phyloP scores from a whole-genome alignment of 2,329 filamentous ascomycete genomes.

The Purpureocillium lavendulum region DNA sequence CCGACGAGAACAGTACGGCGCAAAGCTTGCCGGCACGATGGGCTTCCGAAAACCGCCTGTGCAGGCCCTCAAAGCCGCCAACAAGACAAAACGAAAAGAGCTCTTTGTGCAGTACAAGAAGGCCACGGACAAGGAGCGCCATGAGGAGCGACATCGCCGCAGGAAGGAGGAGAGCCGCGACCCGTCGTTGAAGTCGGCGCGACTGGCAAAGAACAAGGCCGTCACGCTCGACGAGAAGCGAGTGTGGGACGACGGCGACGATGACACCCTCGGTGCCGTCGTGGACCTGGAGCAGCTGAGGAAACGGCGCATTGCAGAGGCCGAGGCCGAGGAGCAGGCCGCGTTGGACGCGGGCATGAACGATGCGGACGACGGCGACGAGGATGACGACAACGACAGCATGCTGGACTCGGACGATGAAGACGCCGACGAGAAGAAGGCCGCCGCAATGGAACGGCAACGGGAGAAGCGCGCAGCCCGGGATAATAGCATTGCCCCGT shows the following conservation, averaged over 20 bases:
- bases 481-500: conserved; percentile 45
- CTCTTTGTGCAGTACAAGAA: conserved; percentile 77
- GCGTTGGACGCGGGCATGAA: conserved; percentile 32
- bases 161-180: conserved; percentile 83
- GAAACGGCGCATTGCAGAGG: conserved; percentile 45
- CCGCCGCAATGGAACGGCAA: conserved; percentile 31
- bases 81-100: conserved; percentile 73
- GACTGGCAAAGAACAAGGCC: conserved; percentile 71
- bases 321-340: conserved; percentile 40
- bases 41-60: conserved; percentile 24
- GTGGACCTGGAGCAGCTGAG: conserved; percentile 54
- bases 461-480: conserved; percentile 35
- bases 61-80: conserved; percentile 44
- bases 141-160: conserved; percentile 67
- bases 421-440: conserved; percentile 40
- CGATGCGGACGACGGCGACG: conserved; percentile 31
- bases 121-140: conserved; percentile 61
- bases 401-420: conserved; percentile 65
- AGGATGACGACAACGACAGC: conserved; percentile 61
- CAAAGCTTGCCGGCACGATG: conserved; percentile 15
- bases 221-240: conserved; percentile 79
- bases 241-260: conserved; percentile 74
- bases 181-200: conserved; percentile 63
- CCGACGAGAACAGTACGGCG: no score
- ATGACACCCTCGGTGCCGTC: conserved; percentile 45